Percentiles rank a stretch among this genome's conserved stretches.
phyloP scores from a whole-genome alignment of 2,329 filamentous ascomycete species.

The Thelonectria olida region DNA sequence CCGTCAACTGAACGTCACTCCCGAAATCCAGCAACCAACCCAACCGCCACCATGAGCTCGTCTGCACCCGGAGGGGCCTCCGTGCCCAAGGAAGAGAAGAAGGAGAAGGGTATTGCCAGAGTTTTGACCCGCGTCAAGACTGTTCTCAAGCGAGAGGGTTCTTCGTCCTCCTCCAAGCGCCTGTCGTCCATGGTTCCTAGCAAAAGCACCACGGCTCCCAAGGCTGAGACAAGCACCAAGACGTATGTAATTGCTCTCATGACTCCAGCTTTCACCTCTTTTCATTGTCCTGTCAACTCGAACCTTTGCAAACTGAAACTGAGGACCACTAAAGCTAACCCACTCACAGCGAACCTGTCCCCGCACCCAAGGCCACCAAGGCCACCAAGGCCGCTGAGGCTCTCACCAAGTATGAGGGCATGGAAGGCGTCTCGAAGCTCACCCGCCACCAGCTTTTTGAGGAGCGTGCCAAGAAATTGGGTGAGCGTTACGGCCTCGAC shows the following conservation, averaged over 20 bases:
- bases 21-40: background rate
- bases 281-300: too few relatives aligned
- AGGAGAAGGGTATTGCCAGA: conserved; percentile 58
- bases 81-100: conserved; percentile 50
- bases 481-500: conserved; percentile 64
- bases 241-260: conserved; percentile 32
- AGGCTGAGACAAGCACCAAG: conserved; percentile 36
- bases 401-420: conserved; percentile 40
- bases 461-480: conserved; percentile 65
- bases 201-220: conserved; percentile 29
- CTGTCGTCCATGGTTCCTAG: conserved; percentile 36
- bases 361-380: conserved; percentile 33
- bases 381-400: conserved; percentile 36
- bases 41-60: conserved; percentile 52
- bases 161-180: conserved; percentile 41
- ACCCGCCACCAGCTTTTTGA: conserved; percentile 62
- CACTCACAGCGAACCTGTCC: conserved; percentile 28
- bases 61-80: conserved; percentile 50
- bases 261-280: too few relatives aligned
- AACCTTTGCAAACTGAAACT: background rate
- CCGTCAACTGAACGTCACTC: background rate
- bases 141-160: conserved; percentile 56
- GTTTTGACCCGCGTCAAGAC: conserved; percentile 61
- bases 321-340: conserved; percentile 17
- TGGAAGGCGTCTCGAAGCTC: conserved; percentile 50